Base-by-base conservation (phyloP, 2,329 filamentous ascomycete species). In the Epichloe bromicola region DNA sequence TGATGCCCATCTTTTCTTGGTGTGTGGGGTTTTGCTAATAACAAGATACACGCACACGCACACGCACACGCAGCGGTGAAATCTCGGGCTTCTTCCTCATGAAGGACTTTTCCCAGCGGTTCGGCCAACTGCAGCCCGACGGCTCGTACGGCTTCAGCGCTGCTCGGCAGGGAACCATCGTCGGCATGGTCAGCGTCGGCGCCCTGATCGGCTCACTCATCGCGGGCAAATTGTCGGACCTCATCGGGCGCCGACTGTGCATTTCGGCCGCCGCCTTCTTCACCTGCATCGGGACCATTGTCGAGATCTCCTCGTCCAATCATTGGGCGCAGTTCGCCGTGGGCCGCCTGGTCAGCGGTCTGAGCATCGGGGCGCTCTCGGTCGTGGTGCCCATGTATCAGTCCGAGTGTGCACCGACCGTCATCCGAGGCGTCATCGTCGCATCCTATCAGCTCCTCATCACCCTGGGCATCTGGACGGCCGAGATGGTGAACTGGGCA, bases 321-420 rank as follows among this genome's bases (percentile, higher is more conserved):
- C 65, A 65, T 42, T 86, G 82, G 82, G 78, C 75, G 53, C 82
- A 85, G 58, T 75, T 85, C 52, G 80, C 80, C 30, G 64, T 82
- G 17, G 83, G 82, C 46, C 73, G 83, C 43, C 74, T 82, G 56
- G 73, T 84, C n/a, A 82, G 80, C 23, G 82, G 83, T 57, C 62
- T 84, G 2, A 81, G 81, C 19, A 79, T 86, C 45, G 83, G 83
- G 30, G 73, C 76, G 19, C 69, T 85, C 0, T 82, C 78, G 5
- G 81, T 83, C 41, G 68, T 79, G 26, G 79, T 82, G 1, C 80
- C 80, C 46, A 81, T 86, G 78, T 86, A 86, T 58, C 80, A 85
- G 61, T 78, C 74, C 15, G 83, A 86, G 64, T 80, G 75, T 51
- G 77, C 78, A 3, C 83, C 83, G 0, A 74, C 79, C 54, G 75